These are phyloP conservation scores for Podospora anserina DNA, from an alignment of 495 filamentous ascomycete genomes.

Conservation along the genomic window DNA sequence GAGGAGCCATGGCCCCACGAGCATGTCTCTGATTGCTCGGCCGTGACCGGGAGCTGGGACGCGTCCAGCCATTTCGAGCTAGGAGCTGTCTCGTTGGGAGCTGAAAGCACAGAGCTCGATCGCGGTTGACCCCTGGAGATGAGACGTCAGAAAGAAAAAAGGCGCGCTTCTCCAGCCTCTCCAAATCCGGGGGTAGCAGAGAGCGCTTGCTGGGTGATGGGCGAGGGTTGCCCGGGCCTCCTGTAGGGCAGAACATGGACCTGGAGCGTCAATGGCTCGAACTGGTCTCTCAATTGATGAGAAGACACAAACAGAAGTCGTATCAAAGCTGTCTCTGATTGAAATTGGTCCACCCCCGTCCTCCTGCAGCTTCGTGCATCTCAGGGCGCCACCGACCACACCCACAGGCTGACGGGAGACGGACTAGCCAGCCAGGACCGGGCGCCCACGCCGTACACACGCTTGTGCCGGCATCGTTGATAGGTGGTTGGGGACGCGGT, in stretches of 20 bases:
- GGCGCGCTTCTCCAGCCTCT: slow-evolving; percentile 14
- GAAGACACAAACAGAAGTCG: background rate
- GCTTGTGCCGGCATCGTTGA: slow-evolving; percentile 16
- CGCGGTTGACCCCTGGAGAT: background rate
- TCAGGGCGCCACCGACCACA: slow-evolving; percentile 8
- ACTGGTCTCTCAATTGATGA: slow-evolving; percentile 11
- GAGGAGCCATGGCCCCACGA: slow-evolving; percentile 12
- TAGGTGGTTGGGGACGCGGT: slow-evolving; percentile 18
- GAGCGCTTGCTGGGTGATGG: background rate
- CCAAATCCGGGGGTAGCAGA: slow-evolving; percentile 5
- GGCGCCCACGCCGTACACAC: slow-evolving; percentile 10
- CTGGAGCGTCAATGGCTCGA: background rate
- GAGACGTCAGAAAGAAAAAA: background rate
- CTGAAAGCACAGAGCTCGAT: slow-evolving; percentile 26
- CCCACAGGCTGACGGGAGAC: slow-evolving; percentile 5
- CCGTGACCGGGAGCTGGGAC: slow-evolving; percentile 17
- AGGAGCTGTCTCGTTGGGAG: slow-evolving; percentile 29
- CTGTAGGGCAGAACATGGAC: background rate
- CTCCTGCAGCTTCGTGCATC: background rate
- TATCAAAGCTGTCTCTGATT: background rate
- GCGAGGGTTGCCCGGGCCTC: background rate
- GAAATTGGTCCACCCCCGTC: background rate
- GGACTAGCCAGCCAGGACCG: slow-evolving; percentile 9
- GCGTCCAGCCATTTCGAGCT: slow-evolving; percentile 30
- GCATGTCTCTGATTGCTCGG: slow-evolving; percentile 22